These are phyloP conservation scores for Typha latifolia DNA, from an alignment of 176 grass and related monocot genomes.

Conservation along the genomic window DNA sequence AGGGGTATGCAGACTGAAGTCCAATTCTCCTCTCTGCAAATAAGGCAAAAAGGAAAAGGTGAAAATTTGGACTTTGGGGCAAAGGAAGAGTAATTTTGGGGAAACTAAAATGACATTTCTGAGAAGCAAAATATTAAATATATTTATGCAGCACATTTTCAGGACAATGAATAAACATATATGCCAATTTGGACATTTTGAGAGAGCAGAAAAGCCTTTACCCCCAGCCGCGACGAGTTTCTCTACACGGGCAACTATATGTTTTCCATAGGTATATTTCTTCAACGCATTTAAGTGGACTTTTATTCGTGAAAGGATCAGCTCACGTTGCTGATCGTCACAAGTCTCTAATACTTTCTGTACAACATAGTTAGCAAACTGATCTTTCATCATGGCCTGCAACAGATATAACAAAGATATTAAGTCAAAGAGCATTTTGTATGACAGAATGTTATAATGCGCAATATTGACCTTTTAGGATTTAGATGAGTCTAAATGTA, in stretches of 20 bases:
- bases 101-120: too few relatives aligned
- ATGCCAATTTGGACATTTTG: background rate
- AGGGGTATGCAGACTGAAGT: slow-evolving; percentile 51
- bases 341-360: slow-evolving; percentile 82
- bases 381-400: slow-evolving; percentile 90
- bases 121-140: background rate
- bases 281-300: slow-evolving; percentile 74
- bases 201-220: slow-evolving; percentile 16
- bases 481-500: too few relatives aligned
- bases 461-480: too few relatives aligned
- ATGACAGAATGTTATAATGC: too few relatives aligned
- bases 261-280: slow-evolving; percentile 87
- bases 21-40: slow-evolving; percentile 77
- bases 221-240: slow-evolving; percentile 74
- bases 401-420: slow-evolving; percentile 1
- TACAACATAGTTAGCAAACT: slow-evolving; percentile 79
- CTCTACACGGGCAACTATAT: slow-evolving; percentile 76
- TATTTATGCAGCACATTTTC: too few relatives aligned
- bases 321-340: slow-evolving; percentile 65
- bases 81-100: too few relatives aligned
- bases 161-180: background rate
- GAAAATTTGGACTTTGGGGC: background rate
- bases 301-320: slow-evolving; percentile 67
- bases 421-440: background rate
- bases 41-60: background rate